Evolutionary conservation across 78 protist genomes (phyloP).

Genomic region (Tieghemostelium lacteum): DNA sequence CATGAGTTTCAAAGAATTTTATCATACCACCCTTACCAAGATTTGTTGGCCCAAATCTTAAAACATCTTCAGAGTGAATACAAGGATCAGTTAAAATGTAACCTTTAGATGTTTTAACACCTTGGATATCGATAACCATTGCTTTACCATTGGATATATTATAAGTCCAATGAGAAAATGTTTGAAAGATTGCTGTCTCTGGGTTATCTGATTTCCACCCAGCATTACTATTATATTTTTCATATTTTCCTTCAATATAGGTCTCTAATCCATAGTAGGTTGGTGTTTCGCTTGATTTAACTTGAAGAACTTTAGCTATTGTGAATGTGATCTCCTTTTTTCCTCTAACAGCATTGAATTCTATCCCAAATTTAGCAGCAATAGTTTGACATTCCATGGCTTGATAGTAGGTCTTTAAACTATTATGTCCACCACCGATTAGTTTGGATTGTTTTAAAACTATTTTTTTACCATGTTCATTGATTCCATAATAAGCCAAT

Average conservation of each 20-base stretch:
- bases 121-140: slow-evolving; percentile 5
- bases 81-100: background rate
- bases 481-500: background rate
- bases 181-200: background rate
- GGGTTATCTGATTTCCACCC: background rate
- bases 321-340: background rate
- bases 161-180: slow-evolving; percentile 8
- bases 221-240: background rate
- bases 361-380: background rate
- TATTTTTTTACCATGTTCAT: background rate
- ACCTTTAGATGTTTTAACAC: background rate
- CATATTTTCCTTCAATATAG: slow-evolving; percentile 2
- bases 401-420: background rate
- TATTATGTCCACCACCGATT: background rate
- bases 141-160: background rate
- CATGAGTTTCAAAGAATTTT: background rate
- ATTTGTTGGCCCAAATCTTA: slow-evolving; percentile 5
- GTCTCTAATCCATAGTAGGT: background rate
- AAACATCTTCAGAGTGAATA: background rate
- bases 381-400: slow-evolving; percentile 8
- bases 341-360: background rate
- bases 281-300: background rate
- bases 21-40: background rate
- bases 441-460: background rate
- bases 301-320: background rate